Evolutionary conservation across 140 eudicot genomes (phyloP).

Genomic region (Stevia rebaudiana): DNA sequence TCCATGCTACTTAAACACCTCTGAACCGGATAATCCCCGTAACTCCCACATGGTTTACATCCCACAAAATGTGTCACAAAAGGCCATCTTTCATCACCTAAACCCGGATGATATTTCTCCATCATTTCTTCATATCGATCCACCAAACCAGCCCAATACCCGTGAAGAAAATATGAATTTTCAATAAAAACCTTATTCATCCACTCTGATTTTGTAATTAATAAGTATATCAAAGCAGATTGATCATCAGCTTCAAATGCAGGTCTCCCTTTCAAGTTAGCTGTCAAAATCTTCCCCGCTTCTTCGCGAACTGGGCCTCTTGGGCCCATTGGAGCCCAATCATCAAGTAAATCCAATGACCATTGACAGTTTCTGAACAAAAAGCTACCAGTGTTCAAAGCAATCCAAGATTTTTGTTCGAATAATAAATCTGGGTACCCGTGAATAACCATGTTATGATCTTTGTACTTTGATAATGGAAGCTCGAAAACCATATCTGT

Average conservation of each 20-base stretch:
- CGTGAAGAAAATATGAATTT: conserved; percentile 68
- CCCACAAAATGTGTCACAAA: conserved; percentile 96
- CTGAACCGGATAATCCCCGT: conserved; percentile 82
- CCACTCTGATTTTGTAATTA: conserved; percentile 60
- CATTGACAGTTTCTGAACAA: conserved; percentile 82
- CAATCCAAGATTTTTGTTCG: conserved; percentile 83
- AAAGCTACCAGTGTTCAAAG: conserved; percentile 86
- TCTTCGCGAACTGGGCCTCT: conserved; percentile 89
- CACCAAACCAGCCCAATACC: conserved; percentile 84
- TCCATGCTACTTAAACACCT: conserved; percentile 88
- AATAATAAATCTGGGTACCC: conserved; percentile 86
- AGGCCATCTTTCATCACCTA: conserved; percentile 95
- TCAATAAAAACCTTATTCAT: conserved; percentile 75
- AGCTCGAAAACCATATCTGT: conserved; percentile 91
- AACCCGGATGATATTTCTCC: conserved; percentile 80
- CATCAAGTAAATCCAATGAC: conserved; percentile 87
- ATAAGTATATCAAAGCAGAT: conserved; percentile 77
- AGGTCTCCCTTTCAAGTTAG: conserved; percentile 81
- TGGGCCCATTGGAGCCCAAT: conserved; percentile 99
- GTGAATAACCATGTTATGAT: conserved; percentile 67
- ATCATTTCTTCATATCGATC: conserved; percentile 87
- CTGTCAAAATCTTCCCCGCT: conserved; percentile 77
- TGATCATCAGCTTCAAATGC: conserved; percentile 98
- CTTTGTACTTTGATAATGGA: conserved; percentile 55
- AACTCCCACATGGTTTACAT: conserved; percentile 94